Base-by-base conservation (phyloP, 1,284 basidiomycete species). In the Waitea zeae region DNA sequence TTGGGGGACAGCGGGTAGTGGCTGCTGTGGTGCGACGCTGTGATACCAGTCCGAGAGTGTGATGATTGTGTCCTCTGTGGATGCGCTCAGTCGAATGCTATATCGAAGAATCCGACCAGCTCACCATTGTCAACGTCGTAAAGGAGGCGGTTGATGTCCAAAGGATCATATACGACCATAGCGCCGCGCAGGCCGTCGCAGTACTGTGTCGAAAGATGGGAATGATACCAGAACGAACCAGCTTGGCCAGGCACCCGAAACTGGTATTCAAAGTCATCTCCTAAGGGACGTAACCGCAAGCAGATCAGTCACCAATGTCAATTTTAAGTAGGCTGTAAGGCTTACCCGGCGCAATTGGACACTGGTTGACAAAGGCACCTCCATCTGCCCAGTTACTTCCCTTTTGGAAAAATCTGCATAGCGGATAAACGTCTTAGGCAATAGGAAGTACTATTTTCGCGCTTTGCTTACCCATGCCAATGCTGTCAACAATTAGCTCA, bases 221-320 rank as follows among this genome's bases (percentile, higher is more conserved):
- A 47, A 24, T 49, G 44, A 31, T 48, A 47, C 44, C 40, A 45
- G 27, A 39, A 46, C 1, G 46, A 55, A 37, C 56, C 58, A 3
- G 57, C 52, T 33, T 54, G 56, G 14, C 43, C 47, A 15, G 50
- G 46, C 3, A 48, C 47, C 12, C 26, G 44, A 39, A 59, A 51
- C 30, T 55, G 44, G 39, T 60, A 71, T n/a, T 59, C 52, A 52
- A 67, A 71, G 13, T n/a, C n/a, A n/a, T n/a, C n/a, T n/a, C n/a
- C n/a, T n/a, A n/a, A n/a, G n/a, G n/a, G n/a, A n/a, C n/a, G n/a
- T n/a, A n/a, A n/a, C n/a, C n/a, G n/a, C n/a, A n/a, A n/a, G n/a
- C n/a, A n/a, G n/a, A n/a, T n/a, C n/a, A n/a, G n/a, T n/a, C n/a
- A n/a, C n/a, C n/a, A n/a, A n/a, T n/a, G n/a, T n/a, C n/a, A n/a